Conservation (phyloP, 2,329 filamentous ascomycete genomes). For the Phyllosticta citriasiana region DNA sequence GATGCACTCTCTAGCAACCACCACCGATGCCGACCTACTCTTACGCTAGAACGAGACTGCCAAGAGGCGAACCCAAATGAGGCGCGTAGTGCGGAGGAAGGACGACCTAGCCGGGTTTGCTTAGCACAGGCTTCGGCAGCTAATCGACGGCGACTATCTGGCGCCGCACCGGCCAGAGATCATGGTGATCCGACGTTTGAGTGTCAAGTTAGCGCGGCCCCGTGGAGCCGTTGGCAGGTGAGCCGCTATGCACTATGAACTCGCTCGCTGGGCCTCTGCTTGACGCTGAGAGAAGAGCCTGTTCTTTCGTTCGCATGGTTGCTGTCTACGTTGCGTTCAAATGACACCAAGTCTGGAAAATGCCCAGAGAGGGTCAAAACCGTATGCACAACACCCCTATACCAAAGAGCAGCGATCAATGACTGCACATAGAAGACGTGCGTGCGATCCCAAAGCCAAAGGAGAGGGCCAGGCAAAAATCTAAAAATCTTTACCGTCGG, state of each 20-base stretch:
- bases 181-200: not conserved
- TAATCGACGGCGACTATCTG: not conserved
- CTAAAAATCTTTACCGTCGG: too few relatives aligned
- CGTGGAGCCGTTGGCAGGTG: not conserved
- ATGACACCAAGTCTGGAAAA: not conserved
- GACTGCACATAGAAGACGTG: too few relatives aligned
- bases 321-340: not conserved
- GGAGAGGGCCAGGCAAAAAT: too few relatives aligned
- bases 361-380: not conserved
- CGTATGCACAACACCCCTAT: not conserved
- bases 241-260: not conserved
- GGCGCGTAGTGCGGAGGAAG: not conserved
- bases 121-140: not conserved
- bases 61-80: not conserved
- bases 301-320: not conserved
- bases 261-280: not conserved
- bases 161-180: not conserved
- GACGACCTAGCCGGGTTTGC: not conserved
- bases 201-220: not conserved
- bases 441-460: too few relatives aligned
- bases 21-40: not conserved
- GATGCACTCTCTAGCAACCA: not conserved
- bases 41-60: not conserved
- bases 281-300: not conserved
- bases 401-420: too few relatives aligned